These are phyloP conservation scores for Primulina huaijiensis DNA, from an alignment of 257 asterid species.

Conservation along the genomic window DNA sequence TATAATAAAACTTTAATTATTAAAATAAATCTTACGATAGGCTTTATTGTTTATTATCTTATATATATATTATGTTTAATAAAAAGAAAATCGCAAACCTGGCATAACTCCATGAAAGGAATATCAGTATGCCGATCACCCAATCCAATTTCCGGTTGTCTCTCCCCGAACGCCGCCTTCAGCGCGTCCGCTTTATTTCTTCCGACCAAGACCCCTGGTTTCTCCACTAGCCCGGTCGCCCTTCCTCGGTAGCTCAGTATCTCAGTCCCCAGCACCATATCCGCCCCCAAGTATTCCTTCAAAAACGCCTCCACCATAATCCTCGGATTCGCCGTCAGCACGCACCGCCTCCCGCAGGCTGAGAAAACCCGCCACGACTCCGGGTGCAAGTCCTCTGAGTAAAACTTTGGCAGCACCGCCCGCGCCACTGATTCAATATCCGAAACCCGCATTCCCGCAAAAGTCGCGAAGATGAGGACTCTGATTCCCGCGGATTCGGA, in stretches of 20 bases:
- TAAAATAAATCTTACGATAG: too few species aligned
- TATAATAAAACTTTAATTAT: too few species aligned
- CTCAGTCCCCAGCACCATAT: constrained; percentile 63
- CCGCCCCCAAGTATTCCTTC: constrained; percentile 57
- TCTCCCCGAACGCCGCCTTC: constrained; percentile 44
- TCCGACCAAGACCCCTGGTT: constrained; percentile 54
- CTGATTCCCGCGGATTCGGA: constrained; percentile 60
- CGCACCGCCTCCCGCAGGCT: constrained; percentile 53
- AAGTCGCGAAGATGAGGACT: constrained; percentile 43
- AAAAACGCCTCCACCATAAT: constrained; percentile 62
- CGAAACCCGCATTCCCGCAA: constrained; percentile 36
- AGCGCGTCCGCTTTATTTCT: constrained; percentile 44
- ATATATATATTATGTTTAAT: too few species aligned
- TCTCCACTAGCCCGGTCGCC: constrained; percentile 52
- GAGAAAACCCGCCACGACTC: constrained; percentile 62
- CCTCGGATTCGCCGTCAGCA: constrained; percentile 58
- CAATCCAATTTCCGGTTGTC: constrained; percentile 50
- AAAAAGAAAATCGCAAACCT: constrained; percentile 31
- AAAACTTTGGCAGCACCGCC: constrained; percentile 56
- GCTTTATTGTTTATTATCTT: too few species aligned
- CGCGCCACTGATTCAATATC: constrained; percentile 54
- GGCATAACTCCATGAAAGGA: constrained; percentile 54
- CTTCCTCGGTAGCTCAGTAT: constrained; percentile 40
- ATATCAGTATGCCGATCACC: constrained; percentile 55
- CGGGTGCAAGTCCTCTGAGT: constrained; percentile 46